Evolutionary conservation across 257 asterid genomes (phyloP).

Genomic region (Phtheirospermum japonicum): DNA sequence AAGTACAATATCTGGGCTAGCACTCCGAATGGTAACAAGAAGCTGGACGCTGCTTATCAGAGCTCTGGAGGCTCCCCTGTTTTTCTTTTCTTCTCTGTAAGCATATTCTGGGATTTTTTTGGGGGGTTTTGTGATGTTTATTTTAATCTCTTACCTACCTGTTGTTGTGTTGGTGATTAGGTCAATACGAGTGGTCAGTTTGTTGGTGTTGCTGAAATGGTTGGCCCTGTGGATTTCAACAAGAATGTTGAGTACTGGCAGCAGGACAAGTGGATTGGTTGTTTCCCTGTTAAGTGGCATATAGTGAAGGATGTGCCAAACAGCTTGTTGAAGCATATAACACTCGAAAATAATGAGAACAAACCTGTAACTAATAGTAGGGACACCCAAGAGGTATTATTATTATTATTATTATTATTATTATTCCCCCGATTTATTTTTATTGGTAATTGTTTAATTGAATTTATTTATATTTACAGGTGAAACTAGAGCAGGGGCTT

Average conservation of each 20-base stretch:
- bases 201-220: slow-evolving; percentile 77
- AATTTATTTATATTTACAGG: slow-evolving; percentile 29
- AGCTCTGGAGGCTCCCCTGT: slow-evolving; percentile 44
- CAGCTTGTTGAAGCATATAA: slow-evolving; percentile 54
- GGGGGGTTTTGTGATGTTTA: background rate
- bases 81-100: slow-evolving; percentile 64
- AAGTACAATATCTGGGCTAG: slow-evolving; percentile 59
- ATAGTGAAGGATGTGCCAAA: slow-evolving; percentile 67
- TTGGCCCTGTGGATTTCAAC: slow-evolving; percentile 61
- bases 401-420: background rate
- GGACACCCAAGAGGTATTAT: slow-evolving; percentile 73
- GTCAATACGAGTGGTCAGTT: slow-evolving; percentile 72
- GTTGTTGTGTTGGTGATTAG: slow-evolving; percentile 26
- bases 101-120: background rate
- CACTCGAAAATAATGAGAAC: slow-evolving; percentile 59
- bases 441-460: background rate
- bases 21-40: slow-evolving; percentile 62
- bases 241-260: slow-evolving; percentile 72
- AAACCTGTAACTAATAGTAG: slow-evolving; percentile 66
- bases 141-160: background rate
- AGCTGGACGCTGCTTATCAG: slow-evolving; percentile 51
- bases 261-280: slow-evolving; percentile 80
- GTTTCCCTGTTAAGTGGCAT: slow-evolving; percentile 80
- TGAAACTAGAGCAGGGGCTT: slow-evolving; percentile 61
- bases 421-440: background rate